Evolutionary conservation across 495 filamentous ascomycete genomes (phyloP), one percentile per base, ranked within the genome.

Genomic region (Neurospora africana): DNA sequence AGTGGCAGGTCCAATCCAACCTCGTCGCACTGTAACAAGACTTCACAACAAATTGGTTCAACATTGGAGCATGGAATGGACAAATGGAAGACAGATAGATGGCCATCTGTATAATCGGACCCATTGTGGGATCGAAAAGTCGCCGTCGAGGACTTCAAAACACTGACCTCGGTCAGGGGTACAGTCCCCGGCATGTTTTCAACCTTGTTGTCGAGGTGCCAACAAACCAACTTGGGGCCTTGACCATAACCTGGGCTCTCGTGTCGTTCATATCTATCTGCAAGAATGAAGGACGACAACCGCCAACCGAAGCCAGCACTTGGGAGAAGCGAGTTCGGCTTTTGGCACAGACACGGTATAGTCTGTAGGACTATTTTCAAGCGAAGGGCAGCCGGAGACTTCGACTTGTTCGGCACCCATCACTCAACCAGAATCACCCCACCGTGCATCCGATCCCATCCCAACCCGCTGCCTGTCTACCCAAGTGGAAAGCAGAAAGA

Each of bases 11-110:
- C 72, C 17, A 37, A 23, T 53, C 72, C 72, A 69, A 41, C 78
- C 78, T 67, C 43, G 70, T 75, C 78, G 76, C 79, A 81, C 79
- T 81, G 79, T 81, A 47, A 37, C 39, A 70, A 58, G 74, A 79
- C 78, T 53, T 37, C 7, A 61, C 53, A 13, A 23, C 44, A 53
- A 21, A 23, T 53, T 35, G 2, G 13, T 65, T 5, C 53, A 61
- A 61, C 53, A 61, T 61, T 33, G 53, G 53, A 61, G n/a, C n/a
- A n/a, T n/a, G n/a, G n/a, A n/a, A 61, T 33, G 53, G 53, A 65
- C 53, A 33, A 19, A 33, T 65, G 53, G 53, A 65, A 65, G 27
- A 65, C 8, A 36, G 53, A 9, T 6, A 8, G 53, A 30, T 61
- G 53, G 53, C 53, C 23, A 61, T 61, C 53, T 61, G 53, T 61